Conservation (phyloP, 441 rosid species). For the Biscutella laevigata region DNA sequence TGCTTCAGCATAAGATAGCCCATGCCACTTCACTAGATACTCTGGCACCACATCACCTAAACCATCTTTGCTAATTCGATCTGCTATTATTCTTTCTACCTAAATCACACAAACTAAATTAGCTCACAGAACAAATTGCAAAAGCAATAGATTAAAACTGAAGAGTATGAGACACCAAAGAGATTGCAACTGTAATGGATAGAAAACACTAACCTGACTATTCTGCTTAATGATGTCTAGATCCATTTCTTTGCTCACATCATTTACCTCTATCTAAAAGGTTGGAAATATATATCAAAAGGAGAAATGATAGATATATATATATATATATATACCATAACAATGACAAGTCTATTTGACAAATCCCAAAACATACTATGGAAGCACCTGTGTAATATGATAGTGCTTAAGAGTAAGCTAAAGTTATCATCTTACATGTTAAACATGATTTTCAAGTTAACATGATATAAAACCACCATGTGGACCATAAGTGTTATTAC, state of each 20-base stretch:
- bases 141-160: background rate
- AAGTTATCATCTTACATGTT: slow-evolving; percentile 2
- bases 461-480: slow-evolving; percentile 13
- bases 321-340: slow-evolving; percentile 5
- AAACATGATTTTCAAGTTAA: slow-evolving; percentile 3
- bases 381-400: slow-evolving; percentile 6
- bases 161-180: background rate
- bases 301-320: background rate
- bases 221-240: slow-evolving; percentile 96
- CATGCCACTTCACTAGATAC: slow-evolving; percentile 99
- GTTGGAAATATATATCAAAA: slow-evolving; percentile 13
- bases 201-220: slow-evolving; percentile 57
- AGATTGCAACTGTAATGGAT: slow-evolving; percentile 9
- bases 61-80: slow-evolving; percentile 71
- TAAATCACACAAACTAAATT: slow-evolving; percentile 30
- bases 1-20: slow-evolving; percentile 99
- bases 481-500: slow-evolving; percentile 2
- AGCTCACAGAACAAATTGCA: slow-evolving; percentile 12
- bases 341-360: slow-evolving; percentile 1
- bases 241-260: slow-evolving; percentile 99
- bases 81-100: slow-evolving; percentile 93
- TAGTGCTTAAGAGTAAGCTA: slow-evolving; percentile 7
- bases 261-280: slow-evolving; percentile 87
- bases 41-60: slow-evolving; percentile 74
- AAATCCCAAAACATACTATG: background rate